Conservation (phyloP, 2,329 filamentous ascomycete genomes). For the Paraphoma sp. region DNA sequence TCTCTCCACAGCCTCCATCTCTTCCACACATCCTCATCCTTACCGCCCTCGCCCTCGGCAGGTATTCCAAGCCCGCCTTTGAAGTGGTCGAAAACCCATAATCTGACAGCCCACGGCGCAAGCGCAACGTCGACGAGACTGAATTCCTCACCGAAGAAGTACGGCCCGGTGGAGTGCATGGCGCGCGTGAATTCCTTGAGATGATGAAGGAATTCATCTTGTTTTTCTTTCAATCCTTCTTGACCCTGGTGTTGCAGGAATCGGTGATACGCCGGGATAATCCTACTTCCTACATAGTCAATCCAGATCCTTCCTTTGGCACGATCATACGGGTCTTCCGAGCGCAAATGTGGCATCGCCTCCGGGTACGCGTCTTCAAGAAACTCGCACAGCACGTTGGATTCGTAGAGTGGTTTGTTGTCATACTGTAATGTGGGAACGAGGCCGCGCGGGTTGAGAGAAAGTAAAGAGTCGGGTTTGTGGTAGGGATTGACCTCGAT, state of each 20-base stretch:
- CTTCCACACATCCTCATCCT: constrained; percentile 66
- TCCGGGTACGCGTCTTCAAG: constrained; percentile 72
- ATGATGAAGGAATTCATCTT: constrained; percentile 64
- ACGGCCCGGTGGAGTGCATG: constrained; percentile 69
- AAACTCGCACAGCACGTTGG: constrained; percentile 75
- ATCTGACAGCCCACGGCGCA: constrained; percentile 73
- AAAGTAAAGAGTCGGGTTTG: constrained; percentile 71
- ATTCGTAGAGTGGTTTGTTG: constrained; percentile 73
- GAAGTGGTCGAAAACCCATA: constrained; percentile 79
- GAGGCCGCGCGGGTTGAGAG: constrained; percentile 76
- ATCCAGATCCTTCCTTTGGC: constrained; percentile 75
- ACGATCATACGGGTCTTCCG: constrained; percentile 67
- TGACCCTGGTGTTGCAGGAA: constrained; percentile 53
- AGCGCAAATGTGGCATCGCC: constrained; percentile 61
- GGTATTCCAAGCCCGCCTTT: constrained; percentile 66
- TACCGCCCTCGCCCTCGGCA: constrained; percentile 54
- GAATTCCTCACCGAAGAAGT: constrained; percentile 70
- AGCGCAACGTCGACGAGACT: constrained; percentile 73
- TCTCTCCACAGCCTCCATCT: constrained; percentile 71
- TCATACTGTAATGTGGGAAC: constrained; percentile 71
- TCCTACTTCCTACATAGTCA: constrained; percentile 71
- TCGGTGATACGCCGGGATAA: constrained; percentile 74
- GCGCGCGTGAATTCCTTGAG: constrained; percentile 67
- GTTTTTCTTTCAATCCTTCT: constrained; percentile 56
- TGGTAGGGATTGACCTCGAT: constrained; percentile 74